Percentiles rank a stretch among this genome's conserved stretches.
Evolutionary conservation across 2,329 filamentous ascomycete genomes (phyloP).

Genomic region (Neurospora sp.): DNA sequence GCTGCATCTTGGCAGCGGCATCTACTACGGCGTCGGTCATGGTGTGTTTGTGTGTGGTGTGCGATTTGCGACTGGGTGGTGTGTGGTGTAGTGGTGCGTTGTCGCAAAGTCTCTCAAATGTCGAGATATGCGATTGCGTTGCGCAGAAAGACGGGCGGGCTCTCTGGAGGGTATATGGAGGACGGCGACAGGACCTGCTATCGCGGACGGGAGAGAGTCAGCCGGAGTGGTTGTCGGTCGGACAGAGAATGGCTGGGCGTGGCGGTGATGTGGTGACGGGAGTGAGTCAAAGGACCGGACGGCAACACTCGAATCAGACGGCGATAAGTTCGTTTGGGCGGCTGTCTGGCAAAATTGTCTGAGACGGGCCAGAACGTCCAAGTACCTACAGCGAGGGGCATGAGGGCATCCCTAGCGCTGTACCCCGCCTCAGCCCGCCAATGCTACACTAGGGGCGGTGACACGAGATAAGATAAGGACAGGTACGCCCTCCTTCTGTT

Average conservation of each 20-base stretch:
- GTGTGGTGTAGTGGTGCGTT: neutral
- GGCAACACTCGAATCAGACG: neutral
- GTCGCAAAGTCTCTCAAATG: neutral
- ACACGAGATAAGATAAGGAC: neutral
- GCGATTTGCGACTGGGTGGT: neutral
- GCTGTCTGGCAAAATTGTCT: neutral
- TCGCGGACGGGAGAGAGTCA: neutral
- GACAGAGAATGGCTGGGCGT: neutral
- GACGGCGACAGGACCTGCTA: neutral
- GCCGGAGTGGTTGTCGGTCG: neutral
- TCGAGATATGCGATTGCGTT: neutral
- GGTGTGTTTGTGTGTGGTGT: constrained; percentile 6
- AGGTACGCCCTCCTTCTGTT: neutral
- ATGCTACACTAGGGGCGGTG: neutral
- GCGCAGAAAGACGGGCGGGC: neutral
- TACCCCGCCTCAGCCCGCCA: neutral
- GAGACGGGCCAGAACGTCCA: neutral
- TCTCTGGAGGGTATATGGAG: neutral
- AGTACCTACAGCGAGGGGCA: neutral
- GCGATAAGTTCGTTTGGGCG: neutral
- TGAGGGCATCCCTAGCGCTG: neutral
- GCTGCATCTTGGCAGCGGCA: constrained; percentile 44
- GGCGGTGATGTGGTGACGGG: neutral
- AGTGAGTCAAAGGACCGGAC: neutral
- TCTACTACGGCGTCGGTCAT: constrained; percentile 41